phyloP scores from a whole-genome alignment of 2,329 filamentous ascomycete genomes.

The Aphanocladium album region DNA sequence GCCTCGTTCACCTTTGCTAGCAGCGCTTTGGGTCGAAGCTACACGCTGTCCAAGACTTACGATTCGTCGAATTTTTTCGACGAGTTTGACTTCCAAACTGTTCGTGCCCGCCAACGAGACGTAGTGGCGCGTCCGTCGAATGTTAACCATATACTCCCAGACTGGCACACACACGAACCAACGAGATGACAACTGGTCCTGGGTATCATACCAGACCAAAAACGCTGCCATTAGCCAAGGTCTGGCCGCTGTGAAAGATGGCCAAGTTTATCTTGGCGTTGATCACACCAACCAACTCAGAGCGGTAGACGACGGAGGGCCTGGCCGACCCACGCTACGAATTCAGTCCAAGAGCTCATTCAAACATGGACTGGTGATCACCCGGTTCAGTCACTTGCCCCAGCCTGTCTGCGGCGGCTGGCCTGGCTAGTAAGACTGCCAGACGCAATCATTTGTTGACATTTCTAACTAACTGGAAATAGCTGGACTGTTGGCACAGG shows the following conservation, averaged over 20 bases:
- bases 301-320: neutral
- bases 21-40: conserved; percentile 10
- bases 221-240: conserved; percentile 25
- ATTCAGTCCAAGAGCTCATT: conserved; percentile 56
- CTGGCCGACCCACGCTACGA: conserved; percentile 50
- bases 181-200: conserved; percentile 58
- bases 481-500: conserved; percentile 39
- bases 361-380: conserved; percentile 58
- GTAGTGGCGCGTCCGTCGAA: neutral
- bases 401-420: conserved; percentile 59
- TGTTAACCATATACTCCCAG: neutral
- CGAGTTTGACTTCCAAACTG: conserved; percentile 33
- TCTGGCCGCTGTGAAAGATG: conserved; percentile 23
- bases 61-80: conserved; percentile 33
- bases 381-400: conserved; percentile 63
- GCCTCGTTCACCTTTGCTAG: conserved; percentile 11
- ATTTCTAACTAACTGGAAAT: neutral
- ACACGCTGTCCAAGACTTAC: conserved; percentile 16
- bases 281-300: conserved; percentile 20
- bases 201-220: conserved; percentile 46
- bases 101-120: conserved; percentile 14
- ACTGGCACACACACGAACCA: conserved; percentile 19
- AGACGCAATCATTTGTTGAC: neutral
- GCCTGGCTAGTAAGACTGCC: conserved; percentile 52
- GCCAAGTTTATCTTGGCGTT: conserved; percentile 30